Evolutionary conservation across 129 eudicot species (phyloP).

Genomic region (Logfia minima): DNA sequence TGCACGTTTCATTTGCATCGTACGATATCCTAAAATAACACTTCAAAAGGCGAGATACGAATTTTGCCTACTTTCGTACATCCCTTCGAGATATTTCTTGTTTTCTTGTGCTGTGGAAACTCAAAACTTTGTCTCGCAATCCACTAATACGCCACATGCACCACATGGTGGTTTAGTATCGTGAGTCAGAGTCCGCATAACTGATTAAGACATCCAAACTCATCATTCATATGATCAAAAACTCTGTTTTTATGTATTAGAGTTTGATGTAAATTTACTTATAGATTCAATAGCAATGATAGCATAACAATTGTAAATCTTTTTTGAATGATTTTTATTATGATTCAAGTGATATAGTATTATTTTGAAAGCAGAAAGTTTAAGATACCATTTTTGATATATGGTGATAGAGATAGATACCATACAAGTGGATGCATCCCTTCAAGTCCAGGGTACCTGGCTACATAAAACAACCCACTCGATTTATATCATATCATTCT

Average conservation of each 20-base stretch:
- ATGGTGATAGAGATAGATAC: conserved; percentile 17
- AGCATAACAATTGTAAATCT: neutral
- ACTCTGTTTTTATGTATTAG: neutral
- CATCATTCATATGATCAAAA: conserved; percentile 10
- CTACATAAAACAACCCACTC: conserved; percentile 1
- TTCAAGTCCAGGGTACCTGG: conserved; percentile 3
- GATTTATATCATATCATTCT: neutral
- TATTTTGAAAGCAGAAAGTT: conserved; percentile 6
- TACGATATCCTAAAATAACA: conserved; percentile 6
- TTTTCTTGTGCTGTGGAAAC: neutral
- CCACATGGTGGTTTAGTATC: neutral
- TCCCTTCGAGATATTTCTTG: neutral
- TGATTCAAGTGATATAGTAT: neutral
- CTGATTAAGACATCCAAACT: conserved; percentile 2
- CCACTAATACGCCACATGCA: neutral
- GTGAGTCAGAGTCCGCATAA: neutral
- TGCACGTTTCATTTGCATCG: neutral
- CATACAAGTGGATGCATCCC: conserved; percentile 21
- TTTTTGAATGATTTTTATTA: neutral
- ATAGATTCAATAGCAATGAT: neutral
- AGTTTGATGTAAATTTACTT: neutral
- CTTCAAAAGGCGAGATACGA: neutral
- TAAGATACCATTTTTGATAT: conserved; percentile 11
- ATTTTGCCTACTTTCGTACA: conserved; percentile 7
- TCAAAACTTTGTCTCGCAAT: neutral